Evolutionary conservation across 2,329 filamentous ascomycete genomes (phyloP).

Genomic region (Venturia effusa): DNA sequence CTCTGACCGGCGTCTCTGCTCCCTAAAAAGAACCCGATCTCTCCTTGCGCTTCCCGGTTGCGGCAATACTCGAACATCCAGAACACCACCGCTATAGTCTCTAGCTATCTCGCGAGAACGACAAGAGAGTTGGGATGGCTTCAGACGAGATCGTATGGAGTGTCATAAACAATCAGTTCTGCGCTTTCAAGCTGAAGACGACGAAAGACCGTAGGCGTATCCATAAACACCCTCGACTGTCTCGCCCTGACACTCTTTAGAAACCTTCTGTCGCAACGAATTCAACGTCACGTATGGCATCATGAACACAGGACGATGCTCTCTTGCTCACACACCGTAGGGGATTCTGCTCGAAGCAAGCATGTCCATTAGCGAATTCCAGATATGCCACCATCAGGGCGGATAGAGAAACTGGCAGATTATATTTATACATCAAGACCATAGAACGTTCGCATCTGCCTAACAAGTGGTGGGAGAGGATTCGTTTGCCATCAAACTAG

Average conservation of each 20-base stretch:
- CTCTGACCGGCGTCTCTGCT: too few relatives aligned
- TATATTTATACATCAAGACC: constrained; percentile 96
- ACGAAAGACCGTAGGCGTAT: constrained; percentile 50
- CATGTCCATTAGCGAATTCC: constrained; percentile 82
- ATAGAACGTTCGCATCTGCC: constrained; percentile 82
- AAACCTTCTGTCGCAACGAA: constrained; percentile 51
- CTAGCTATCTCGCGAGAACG: background rate
- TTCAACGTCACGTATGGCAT: constrained; percentile 58
- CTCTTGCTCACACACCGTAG: background rate
- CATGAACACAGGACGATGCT: background rate
- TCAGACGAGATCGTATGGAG: constrained; percentile 98
- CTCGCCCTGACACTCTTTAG: too few relatives aligned
- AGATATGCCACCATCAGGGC: constrained; percentile 86
- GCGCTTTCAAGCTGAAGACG: constrained; percentile 89
- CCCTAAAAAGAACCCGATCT: too few relatives aligned
- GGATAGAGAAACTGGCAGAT: constrained; percentile 64
- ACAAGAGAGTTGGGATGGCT: constrained; percentile 45
- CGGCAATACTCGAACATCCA: background rate
- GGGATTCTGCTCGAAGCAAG: constrained; percentile 75
- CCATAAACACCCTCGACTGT: too few relatives aligned
- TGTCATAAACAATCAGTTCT: constrained; percentile 92
- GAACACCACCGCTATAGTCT: background rate
- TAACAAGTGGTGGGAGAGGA: constrained; percentile 86
- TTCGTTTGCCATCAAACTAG: constrained; percentile 85
- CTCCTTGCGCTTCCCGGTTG: background rate